A percentile compares a stretch with the other conserved stretches of the same genome.
Evolutionary conservation across 202 grass and related monocot species (phyloP).

Genomic region (Eragrostis tef): DNA sequence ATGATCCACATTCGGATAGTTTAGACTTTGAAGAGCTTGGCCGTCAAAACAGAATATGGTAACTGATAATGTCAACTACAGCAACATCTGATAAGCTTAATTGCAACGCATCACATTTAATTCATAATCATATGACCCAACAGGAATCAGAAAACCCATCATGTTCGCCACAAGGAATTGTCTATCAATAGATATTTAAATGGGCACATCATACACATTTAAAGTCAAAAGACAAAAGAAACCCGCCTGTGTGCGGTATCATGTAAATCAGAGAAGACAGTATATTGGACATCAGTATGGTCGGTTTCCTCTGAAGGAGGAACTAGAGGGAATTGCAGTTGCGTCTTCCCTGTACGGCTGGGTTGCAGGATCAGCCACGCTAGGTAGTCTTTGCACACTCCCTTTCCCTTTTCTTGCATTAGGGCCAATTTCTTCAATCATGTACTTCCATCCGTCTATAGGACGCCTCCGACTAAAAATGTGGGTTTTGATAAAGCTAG

Average conservation of each 20-base stretch:
- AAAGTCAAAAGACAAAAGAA: too few species aligned
- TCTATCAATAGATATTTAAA: constrained; percentile 13
- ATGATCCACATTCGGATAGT: background rate
- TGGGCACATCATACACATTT: too few species aligned
- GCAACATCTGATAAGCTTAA: background rate
- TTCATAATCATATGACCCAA: background rate
- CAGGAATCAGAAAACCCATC: background rate
- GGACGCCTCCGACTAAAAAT: constrained; percentile 90
- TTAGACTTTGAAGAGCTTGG: background rate
- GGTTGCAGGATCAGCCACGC: constrained; percentile 67
- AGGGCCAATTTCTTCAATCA: constrained; percentile 97
- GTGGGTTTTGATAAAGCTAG: constrained; percentile 96
- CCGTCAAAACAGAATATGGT: background rate
- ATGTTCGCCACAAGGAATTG: background rate
- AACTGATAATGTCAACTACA: background rate
- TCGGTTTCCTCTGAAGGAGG: constrained; percentile 62
- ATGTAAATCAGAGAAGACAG: background rate
- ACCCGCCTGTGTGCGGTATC: background rate
- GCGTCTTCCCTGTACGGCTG: constrained; percentile 76
- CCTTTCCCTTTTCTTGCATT: constrained; percentile 89
- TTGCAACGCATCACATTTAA: background rate
- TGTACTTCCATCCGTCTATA: constrained; percentile 92
- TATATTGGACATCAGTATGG: constrained; percentile 20
- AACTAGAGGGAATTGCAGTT: constrained; percentile 47
- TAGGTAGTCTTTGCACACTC: constrained; percentile 70